phyloP scores from a whole-genome alignment of 306 rosid species.

The Dalbergia cultrata region DNA sequence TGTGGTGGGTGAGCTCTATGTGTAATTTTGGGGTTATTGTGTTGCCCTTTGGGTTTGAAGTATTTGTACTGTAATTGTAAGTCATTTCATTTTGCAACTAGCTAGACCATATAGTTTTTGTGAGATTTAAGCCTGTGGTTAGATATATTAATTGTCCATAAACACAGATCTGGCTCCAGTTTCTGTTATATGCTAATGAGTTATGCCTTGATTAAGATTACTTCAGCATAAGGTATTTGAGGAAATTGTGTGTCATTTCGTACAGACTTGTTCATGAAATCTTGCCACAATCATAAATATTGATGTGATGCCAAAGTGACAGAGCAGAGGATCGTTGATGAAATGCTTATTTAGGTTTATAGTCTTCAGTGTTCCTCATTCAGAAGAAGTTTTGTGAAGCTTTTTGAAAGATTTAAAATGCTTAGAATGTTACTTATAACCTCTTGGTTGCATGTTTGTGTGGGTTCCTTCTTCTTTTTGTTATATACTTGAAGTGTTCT shows the following conservation, averaged over 20 bases:
- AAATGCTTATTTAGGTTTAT: conserved; percentile 37
- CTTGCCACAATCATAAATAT: conserved; percentile 12
- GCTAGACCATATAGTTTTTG: conserved; percentile 19
- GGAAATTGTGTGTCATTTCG: conserved; percentile 13
- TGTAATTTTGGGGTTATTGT: background rate
- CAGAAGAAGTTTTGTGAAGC: conserved; percentile 32
- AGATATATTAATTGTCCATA: conserved; percentile 17
- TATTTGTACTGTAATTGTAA: background rate
- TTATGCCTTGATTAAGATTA: conserved; percentile 30
- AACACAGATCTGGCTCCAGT: conserved; percentile 22
- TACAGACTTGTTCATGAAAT: conserved; percentile 18
- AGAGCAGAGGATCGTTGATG: conserved; percentile 19
- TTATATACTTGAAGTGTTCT: background rate
- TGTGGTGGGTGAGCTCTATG: too few species aligned
- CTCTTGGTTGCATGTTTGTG: conserved; percentile 1
- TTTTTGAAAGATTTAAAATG: conserved; percentile 6
- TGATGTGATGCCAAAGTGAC: conserved; percentile 39
- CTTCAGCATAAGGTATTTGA: conserved; percentile 9
- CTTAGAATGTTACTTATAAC: conserved; percentile 25
- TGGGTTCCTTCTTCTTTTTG: background rate
- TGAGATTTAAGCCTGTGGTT: conserved; percentile 31
- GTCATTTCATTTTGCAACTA: conserved; percentile 36
- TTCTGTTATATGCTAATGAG: conserved; percentile 2
- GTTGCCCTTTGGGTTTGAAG: background rate
- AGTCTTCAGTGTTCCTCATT: conserved; percentile 18